Conservation (phyloP, 208 protist genomes). For the Leishmania arabica region DNA sequence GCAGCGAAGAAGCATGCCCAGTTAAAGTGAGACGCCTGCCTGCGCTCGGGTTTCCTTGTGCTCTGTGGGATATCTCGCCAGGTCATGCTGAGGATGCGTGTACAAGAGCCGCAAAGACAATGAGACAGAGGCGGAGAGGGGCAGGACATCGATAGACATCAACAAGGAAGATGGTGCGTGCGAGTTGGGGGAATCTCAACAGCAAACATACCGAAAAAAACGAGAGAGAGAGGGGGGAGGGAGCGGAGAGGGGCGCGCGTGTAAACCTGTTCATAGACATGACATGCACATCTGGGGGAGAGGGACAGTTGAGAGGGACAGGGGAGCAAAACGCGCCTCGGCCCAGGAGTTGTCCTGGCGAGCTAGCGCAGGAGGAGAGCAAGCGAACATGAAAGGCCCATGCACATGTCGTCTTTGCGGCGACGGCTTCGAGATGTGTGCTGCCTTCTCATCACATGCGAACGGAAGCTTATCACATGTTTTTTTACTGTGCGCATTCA, state of each 20-base stretch:
- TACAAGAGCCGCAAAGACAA: too few species aligned
- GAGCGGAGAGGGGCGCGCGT: not conserved
- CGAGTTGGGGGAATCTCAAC: not conserved
- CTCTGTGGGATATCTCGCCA: too few species aligned
- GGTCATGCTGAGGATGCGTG: too few species aligned
- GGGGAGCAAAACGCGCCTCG: not conserved
- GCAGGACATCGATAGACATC: too few species aligned
- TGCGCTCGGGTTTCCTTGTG: too few species aligned
- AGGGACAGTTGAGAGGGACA: not conserved
- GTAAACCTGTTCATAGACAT: not conserved
- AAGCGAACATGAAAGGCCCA: not conserved
- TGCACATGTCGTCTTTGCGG: not conserved
- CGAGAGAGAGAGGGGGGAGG: not conserved
- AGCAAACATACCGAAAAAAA: not conserved
- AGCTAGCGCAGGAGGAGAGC: not conserved
- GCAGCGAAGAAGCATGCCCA: not conserved
- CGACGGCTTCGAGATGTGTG: not conserved
- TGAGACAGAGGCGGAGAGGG: too few species aligned
- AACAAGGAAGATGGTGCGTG: not conserved
- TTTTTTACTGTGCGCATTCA: not conserved
- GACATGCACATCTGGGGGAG: not conserved
- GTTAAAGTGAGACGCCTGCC: too few species aligned
- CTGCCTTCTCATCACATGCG: not conserved
- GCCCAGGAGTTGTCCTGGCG: not conserved
- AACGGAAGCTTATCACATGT: not conserved